These are phyloP conservation scores for Beauveria scarabaeidicola DNA, from an alignment of 2,329 filamentous ascomycete genomes.

Conservation along the genomic window DNA sequence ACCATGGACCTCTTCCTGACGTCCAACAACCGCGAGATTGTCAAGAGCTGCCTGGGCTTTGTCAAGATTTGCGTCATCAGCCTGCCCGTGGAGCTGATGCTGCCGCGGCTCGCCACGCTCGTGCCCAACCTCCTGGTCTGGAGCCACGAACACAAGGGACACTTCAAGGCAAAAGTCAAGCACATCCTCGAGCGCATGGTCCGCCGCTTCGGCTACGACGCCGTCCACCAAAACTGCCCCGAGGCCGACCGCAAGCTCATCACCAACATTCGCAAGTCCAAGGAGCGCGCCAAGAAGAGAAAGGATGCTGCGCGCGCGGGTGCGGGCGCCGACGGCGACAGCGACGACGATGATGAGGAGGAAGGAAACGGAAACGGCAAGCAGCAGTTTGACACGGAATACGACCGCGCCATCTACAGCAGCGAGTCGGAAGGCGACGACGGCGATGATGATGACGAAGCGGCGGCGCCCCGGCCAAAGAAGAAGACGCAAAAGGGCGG, in stretches of 20 bases:
- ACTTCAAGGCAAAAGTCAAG: slow-evolving; percentile 95
- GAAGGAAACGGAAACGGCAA: slow-evolving; percentile 33
- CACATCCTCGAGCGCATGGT: slow-evolving; percentile 95
- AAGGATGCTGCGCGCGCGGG: slow-evolving; percentile 57
- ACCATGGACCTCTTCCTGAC: slow-evolving; percentile 95
- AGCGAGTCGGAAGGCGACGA: slow-evolving; percentile 52
- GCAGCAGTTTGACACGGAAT: slow-evolving; percentile 78
- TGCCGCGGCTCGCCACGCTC: slow-evolving; percentile 65
- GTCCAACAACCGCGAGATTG: slow-evolving; percentile 93
- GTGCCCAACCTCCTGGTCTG: slow-evolving; percentile 89
- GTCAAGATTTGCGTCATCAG: slow-evolving; percentile 92
- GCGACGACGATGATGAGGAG: slow-evolving; percentile 46
- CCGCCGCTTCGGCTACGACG: slow-evolving; percentile 75
- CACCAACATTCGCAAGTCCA: slow-evolving; percentile 88
- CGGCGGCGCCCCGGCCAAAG: slow-evolving; percentile 31
- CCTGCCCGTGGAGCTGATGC: slow-evolving; percentile 69
- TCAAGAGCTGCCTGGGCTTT: slow-evolving; percentile 88
- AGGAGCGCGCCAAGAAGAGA: slow-evolving; percentile 83
- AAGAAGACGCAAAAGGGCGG: slow-evolving; percentile 50
- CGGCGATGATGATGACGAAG: slow-evolving; percentile 51
- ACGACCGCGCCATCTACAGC: slow-evolving; percentile 92
- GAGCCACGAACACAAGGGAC: slow-evolving; percentile 96
- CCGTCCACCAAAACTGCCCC: slow-evolving; percentile 72
- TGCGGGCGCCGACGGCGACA: slow-evolving; percentile 46
- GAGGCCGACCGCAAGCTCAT: slow-evolving; percentile 85